These are phyloP conservation scores for Immersiella caudata DNA, from an alignment of 495 filamentous ascomycete species.

Conservation along the genomic window DNA sequence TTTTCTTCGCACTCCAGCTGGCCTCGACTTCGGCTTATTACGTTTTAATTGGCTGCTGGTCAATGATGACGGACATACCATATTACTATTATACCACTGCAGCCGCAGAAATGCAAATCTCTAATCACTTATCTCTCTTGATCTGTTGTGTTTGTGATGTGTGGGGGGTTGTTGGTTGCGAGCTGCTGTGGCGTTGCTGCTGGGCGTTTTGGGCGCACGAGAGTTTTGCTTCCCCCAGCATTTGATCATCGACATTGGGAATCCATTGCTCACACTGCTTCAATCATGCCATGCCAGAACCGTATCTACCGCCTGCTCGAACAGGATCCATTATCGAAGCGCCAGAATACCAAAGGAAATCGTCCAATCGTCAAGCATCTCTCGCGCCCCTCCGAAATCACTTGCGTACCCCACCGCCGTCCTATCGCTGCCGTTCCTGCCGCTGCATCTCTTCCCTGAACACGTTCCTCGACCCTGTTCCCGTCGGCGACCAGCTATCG, in stretches of 20 bases:
- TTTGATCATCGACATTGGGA: too few species aligned
- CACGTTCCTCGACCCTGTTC: conserved; percentile 32
- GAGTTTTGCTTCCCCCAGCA: too few species aligned
- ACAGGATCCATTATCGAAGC: too few species aligned
- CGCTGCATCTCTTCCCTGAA: conserved; percentile 41
- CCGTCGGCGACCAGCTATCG: conserved; percentile 39
- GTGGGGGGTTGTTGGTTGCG: background rate
- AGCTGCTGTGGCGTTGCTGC: background rate
- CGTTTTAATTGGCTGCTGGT: conserved; percentile 11
- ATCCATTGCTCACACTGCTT: too few species aligned
- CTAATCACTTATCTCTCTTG: conserved; percentile 6
- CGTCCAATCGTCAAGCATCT: background rate
- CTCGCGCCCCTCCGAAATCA: background rate
- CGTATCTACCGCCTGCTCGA: too few species aligned
- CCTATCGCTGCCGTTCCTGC: conserved; percentile 31
- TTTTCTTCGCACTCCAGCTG: conserved; percentile 4
- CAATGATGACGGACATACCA: background rate
- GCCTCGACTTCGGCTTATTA: background rate
- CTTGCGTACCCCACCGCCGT: too few species aligned
- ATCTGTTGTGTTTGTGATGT: background rate
- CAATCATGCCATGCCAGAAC: too few species aligned
- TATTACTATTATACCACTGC: conserved; percentile 1
- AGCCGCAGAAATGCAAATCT: conserved; percentile 16
- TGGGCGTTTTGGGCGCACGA: too few species aligned
- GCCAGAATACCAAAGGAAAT: too few species aligned